Conservation (phyloP, 805 yeast species). For the Yarrowia yakushimensis region DNA sequence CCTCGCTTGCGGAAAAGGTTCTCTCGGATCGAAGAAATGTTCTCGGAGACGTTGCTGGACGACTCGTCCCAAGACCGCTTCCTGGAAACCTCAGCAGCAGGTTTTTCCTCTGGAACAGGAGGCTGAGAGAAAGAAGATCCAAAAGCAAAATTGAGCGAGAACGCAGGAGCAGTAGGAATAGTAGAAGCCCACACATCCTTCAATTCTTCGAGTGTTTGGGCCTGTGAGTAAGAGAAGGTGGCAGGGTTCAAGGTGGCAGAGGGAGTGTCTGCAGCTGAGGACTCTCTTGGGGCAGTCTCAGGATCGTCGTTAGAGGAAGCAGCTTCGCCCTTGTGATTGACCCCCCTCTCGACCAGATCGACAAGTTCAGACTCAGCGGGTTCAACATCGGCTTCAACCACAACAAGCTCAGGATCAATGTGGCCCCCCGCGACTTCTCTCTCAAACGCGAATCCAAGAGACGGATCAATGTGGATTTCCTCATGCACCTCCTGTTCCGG, state of each 20-base stretch:
- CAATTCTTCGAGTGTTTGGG: conserved; percentile 5
- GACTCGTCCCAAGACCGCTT: conserved; percentile 10
- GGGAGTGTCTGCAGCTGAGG: not conserved
- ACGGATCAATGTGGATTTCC: not conserved
- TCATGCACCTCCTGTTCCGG: not conserved
- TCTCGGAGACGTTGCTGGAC: not conserved
- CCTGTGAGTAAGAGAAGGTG: conserved; percentile 8
- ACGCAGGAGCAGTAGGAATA: not conserved
- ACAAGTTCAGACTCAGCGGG: not conserved
- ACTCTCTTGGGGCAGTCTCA: not conserved
- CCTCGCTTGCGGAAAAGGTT: conserved; percentile 21
- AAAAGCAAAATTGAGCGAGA: conserved; percentile 1
- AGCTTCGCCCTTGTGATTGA: not conserved
- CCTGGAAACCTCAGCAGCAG: not conserved
- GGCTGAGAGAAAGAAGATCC: conserved; percentile 4
- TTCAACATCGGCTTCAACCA: not conserved
- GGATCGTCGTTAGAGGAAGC: not conserved
- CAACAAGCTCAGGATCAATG: not conserved
- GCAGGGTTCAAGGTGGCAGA: not conserved
- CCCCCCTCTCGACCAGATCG: not conserved
- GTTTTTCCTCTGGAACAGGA: not conserved
- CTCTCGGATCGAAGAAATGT: conserved; percentile 4
- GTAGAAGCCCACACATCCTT: conserved; percentile 1
- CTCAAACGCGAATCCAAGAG: not conserved
- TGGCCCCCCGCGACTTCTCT: not conserved